phyloP scores from a whole-genome alignment of 2,329 filamentous ascomycete genomes.

The Aspergillus glaucus region DNA sequence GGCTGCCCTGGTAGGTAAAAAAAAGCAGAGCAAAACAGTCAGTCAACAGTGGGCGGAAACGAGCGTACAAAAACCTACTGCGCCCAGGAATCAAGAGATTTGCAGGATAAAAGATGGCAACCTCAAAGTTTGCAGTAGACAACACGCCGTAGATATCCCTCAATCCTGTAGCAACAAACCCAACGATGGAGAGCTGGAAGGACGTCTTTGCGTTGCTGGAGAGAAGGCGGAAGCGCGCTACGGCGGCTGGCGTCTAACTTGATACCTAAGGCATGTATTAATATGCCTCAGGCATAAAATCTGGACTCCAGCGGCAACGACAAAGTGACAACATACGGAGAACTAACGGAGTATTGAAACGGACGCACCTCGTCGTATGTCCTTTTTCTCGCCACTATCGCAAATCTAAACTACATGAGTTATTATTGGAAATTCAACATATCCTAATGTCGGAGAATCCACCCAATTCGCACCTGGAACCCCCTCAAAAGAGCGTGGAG shows the following conservation, averaged over 20 bases:
- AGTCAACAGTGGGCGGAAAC: slow-evolving; percentile 7
- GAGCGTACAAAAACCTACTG: slow-evolving; percentile 16
- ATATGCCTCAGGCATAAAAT: slow-evolving; percentile 20
- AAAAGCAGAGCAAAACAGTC: slow-evolving; percentile 6
- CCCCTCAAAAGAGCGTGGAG: slow-evolving; percentile 50
- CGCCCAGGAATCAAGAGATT: slow-evolving; percentile 11
- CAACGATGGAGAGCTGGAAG: slow-evolving; percentile 4
- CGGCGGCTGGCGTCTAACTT: not conserved
- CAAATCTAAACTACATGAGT: slow-evolving; percentile 17
- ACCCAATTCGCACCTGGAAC: slow-evolving; percentile 42
- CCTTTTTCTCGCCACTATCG: slow-evolving; percentile 6
- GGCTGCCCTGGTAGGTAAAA: slow-evolving; percentile 19
- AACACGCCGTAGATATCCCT: not conserved
- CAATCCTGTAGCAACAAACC: slow-evolving; percentile 1
- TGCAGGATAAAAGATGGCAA: slow-evolving; percentile 1
- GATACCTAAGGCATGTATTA: slow-evolving; percentile 11
- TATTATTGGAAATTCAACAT: slow-evolving; percentile 8
- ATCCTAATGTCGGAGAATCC: slow-evolving; percentile 33
- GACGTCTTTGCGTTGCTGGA: slow-evolving; percentile 1
- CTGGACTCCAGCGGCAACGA: slow-evolving; percentile 21
- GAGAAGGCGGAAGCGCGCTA: not conserved
- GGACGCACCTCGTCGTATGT: not conserved
- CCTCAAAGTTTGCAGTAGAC: slow-evolving; percentile 1
- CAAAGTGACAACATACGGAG: not conserved
- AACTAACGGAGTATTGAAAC: too few relatives aligned